Conservation (phyloP, 148 eudicot genomes). For the Chenopodium berlandieri region DNA sequence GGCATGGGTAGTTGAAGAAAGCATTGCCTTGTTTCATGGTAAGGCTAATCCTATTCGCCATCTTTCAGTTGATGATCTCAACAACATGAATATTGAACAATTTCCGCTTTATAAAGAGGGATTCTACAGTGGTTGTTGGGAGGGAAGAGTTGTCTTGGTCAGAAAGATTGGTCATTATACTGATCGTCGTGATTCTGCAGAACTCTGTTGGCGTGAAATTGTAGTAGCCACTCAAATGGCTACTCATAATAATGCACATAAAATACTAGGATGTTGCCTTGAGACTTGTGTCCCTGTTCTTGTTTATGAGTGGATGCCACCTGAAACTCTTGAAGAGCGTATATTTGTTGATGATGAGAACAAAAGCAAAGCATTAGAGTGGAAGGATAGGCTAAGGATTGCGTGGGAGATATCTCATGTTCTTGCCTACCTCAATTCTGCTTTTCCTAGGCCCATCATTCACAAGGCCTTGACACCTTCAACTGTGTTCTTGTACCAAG, state of each 20-base stretch:
- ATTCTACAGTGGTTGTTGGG: background rate
- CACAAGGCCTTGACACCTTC: background rate
- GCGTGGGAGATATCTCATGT: no score
- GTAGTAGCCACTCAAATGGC: slow-evolving; percentile 9
- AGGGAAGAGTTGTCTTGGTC: background rate
- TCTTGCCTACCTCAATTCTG: no score
- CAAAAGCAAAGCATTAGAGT: no score
- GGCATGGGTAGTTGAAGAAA: slow-evolving; percentile 4
- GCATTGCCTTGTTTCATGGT: slow-evolving; percentile 11
- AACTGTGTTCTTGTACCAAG: slow-evolving; percentile 2
- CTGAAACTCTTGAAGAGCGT: slow-evolving; percentile 2
- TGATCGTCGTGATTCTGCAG: background rate
- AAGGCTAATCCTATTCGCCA: slow-evolving; percentile 5
- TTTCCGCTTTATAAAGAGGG: no score
- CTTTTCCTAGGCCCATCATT: no score
- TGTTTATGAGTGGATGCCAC: slow-evolving; percentile 8
- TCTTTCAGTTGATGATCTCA: background rate
- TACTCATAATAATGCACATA: background rate
- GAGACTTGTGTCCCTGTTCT: slow-evolving; percentile 1
- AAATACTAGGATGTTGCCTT: slow-evolving; percentile 16
- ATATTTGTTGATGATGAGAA: background rate
- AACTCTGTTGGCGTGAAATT: background rate
- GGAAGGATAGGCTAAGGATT: no score
- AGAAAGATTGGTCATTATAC: background rate
- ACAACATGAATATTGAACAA: background rate